Evolutionary conservation across 148 eudicot genomes (phyloP), one percentile per base, ranked within the genome.

Genomic region (Arbutus unedo): DNA sequence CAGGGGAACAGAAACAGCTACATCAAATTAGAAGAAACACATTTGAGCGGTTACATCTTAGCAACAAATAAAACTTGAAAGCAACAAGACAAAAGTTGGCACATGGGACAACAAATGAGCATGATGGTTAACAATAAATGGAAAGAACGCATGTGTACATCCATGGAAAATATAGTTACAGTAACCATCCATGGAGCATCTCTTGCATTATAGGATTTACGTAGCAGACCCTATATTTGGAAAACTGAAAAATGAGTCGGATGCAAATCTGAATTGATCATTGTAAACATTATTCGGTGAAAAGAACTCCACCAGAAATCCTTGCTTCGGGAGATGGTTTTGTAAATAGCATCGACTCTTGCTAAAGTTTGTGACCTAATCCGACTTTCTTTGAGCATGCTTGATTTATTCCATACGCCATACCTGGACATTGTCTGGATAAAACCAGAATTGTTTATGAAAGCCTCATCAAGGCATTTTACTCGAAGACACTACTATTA

Each of bases 1-100:
- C 86, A 87, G 71, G 70, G 83, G 77, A 78, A 86, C 57, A 83
- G 49, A 55, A 47, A 82, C 25, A 79, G 78, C 38, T 21, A 71
- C 43, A 25, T 15, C 48, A 74, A 45, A 83, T 72, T 48, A 76
- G 11, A 43, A 53, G 16, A 4, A 31, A 66, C 0, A 43, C 3
- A 7, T 21, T 56, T 41, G 49, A 5, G 54, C 31, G 50, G 6
- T 43, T 56, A 60, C 31, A 74, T 47, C 15, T 71, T 67, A 60
- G 41, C 5, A n/a, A 68, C 5, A 49, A 79, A 78, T 25, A 45
- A 79, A 75, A 70, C 18, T n/a, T 51, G 45, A 77, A 41, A 82
- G 25, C 67, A 78, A 38, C 50, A 7, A 81, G 41, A 44, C 23
- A 64, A 79, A 5, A 23, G 19, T 56, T 47, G 25, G 8, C 5